These are phyloP conservation scores for Pyrenochaeta sp. DNA, from an alignment of 2,329 filamentous ascomycete species.

Conservation along the genomic window DNA sequence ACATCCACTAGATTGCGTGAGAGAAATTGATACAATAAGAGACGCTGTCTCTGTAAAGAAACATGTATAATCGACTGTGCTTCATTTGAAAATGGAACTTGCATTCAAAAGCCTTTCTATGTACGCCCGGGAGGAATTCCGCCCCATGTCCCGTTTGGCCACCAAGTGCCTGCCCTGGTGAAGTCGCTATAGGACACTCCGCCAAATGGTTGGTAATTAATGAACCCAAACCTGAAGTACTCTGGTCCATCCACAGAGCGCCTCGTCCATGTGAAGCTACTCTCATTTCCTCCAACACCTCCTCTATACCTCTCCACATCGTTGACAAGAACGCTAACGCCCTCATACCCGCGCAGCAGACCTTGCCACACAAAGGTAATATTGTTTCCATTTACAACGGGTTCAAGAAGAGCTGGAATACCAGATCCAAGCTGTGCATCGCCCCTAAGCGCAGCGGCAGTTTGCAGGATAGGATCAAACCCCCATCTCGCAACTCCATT, in stretches of 20 bases:
- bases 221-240: conserved; percentile 49
- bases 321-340: conserved; percentile 84
- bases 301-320: conserved; percentile 83
- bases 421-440: conserved; percentile 62
- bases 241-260: conserved; percentile 41
- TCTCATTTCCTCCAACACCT: conserved; percentile 65
- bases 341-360: conserved; percentile 66
- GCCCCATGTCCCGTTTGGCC: conserved; percentile 40
- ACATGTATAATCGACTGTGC: no score
- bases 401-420: conserved; percentile 58
- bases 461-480: conserved; percentile 88
- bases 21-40: not conserved
- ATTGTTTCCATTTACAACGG: conserved; percentile 55
- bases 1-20: not conserved
- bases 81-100: no score
- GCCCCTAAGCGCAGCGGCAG: conserved; percentile 72
- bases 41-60: no score
- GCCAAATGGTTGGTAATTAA: conserved; percentile 42
- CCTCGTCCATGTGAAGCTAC: conserved; percentile 67
- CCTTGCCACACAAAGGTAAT: conserved; percentile 55
- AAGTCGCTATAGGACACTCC: conserved; percentile 43
- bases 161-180: conserved; percentile 44
- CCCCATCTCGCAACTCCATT: conserved; percentile 96
- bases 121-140: conserved; percentile 25
- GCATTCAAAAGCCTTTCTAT: no score